Base-by-base conservation (phyloP, 768 basidiomycete species). In the Rhizopogon rudus region DNA sequence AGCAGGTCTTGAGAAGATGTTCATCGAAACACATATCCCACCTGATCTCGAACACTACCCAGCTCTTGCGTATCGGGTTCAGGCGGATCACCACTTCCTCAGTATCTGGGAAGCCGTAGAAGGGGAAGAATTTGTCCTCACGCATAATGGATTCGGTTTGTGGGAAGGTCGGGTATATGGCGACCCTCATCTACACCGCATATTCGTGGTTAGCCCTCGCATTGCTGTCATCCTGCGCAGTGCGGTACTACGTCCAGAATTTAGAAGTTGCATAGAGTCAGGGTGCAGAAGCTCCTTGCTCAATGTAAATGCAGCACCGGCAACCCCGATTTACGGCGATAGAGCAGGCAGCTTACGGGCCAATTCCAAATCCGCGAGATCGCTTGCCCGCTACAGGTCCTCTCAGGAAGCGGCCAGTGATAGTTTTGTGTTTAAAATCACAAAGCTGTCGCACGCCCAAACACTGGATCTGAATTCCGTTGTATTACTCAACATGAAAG, bases 151-250 rank as follows among this genome's bases (percentile, higher is more conserved):
- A 6, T 70, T 73, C 45, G 68, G 73, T 1, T 54, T 72, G 2
- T 65, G 67, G 68, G 74, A 75, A 54, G 74, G 74, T 20, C 44
- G 55, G 28, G 55, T 68, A 7, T 51, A 43, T 44, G 63, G 60
- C 44, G 52, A 7, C 6, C 58, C 58, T 40, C 54, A 60, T 25
- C 37, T 69, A 28, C 73, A 72, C 49, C 58, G 62, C 16, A 16
- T 75, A n/a, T 71, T 67, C 54, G 61, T 74, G 49, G 53, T 75
- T 61, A 71, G 71, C 63, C 72, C 74, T 40, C 65, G 64, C 28
- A 56, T 73, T 49, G 67, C 64, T 35, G 58, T 72, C 29, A 60
- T 73, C 51, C 58, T 74, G 43, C 61, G 66, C 55, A 56, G 53
- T 42, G 62, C 54, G 28, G 1, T 58, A 59, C 37, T 64, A 52